A percentile compares a stretch with the other conserved stretches of the same genome.
These are phyloP conservation scores for Sporothrix phasma DNA, from an alignment of 2,329 filamentous ascomycete genomes.

Conservation along the genomic window DNA sequence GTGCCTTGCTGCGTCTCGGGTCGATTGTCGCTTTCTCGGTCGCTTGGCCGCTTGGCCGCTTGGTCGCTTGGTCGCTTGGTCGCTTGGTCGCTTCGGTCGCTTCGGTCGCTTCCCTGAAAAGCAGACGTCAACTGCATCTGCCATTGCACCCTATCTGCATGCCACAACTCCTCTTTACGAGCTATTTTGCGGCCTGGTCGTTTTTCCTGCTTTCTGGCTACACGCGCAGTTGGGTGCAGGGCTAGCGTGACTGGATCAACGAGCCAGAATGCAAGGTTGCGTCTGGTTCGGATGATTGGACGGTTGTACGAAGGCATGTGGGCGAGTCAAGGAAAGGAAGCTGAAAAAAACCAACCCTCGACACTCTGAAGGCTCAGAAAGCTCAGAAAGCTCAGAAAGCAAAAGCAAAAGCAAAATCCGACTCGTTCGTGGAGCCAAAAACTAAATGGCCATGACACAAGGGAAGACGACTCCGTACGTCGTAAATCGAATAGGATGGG, in stretches of 20 bases:
- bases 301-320: neutral
- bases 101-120: neutral
- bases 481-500: neutral
- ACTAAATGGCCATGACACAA: neutral
- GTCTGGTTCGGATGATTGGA: neutral
- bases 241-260: neutral
- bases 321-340: neutral
- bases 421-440: constrained; percentile 1
- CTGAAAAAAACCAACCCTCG: too few relatives aligned
- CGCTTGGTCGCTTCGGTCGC: neutral
- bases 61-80: too few relatives aligned
- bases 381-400: too few relatives aligned
- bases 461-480: neutral
- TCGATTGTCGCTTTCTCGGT: too few relatives aligned
- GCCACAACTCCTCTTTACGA: neutral
- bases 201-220: neutral
- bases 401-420: neutral
- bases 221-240: neutral
- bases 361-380: too few relatives aligned
- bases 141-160: neutral
- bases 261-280: neutral
- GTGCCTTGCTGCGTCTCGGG: neutral
- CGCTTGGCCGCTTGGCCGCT: too few relatives aligned
- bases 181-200: neutral
- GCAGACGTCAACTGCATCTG: neutral